Percentiles rank a stretch among this genome's conserved stretches.
Conservation (phyloP, 768 basidiomycete species). For the Boletus rubescentipes region DNA sequence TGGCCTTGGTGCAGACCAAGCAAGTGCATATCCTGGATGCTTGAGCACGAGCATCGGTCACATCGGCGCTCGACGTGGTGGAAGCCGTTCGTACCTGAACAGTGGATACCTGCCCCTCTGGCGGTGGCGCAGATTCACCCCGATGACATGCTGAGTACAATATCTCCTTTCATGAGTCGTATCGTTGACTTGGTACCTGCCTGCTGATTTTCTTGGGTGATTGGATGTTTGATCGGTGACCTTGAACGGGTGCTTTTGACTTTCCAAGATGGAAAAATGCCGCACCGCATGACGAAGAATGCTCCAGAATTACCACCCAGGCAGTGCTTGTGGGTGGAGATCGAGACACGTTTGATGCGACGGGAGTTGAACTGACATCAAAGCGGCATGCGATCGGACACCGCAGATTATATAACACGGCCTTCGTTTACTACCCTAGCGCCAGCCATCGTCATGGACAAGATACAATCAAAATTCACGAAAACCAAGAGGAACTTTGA, state of each 20-base stretch:
- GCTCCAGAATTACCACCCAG: constrained; percentile 5
- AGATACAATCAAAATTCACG: constrained; percentile 32
- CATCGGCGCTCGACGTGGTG: not conserved
- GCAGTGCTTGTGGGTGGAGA: constrained; percentile 17
- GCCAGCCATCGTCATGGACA: constrained; percentile 22
- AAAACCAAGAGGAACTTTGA: constrained; percentile 33
- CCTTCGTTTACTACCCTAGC: not conserved
- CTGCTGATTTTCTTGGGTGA: not conserved
- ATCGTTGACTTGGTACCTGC: not conserved
- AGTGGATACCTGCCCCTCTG: not conserved
- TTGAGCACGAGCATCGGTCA: not conserved
- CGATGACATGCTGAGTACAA: constrained; percentile 1
- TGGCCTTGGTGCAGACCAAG: constrained; percentile 1
- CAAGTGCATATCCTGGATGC: constrained; percentile 4
- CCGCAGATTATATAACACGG: constrained; percentile 5
- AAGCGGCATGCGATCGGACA: constrained; percentile 18
- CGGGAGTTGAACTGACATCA: constrained; percentile 1
- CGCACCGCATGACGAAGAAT: not conserved
- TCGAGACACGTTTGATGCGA: constrained; percentile 19
- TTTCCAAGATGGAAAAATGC: constrained; percentile 2
- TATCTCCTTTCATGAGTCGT: not conserved
- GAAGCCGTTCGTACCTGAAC: not conserved
- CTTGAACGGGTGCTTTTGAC: not conserved
- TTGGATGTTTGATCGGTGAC: constrained; percentile 2
- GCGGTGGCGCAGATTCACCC: not conserved